phyloP scores from a whole-genome alignment of 2,329 filamentous ascomycete species.

The Penicillium sp. region DNA sequence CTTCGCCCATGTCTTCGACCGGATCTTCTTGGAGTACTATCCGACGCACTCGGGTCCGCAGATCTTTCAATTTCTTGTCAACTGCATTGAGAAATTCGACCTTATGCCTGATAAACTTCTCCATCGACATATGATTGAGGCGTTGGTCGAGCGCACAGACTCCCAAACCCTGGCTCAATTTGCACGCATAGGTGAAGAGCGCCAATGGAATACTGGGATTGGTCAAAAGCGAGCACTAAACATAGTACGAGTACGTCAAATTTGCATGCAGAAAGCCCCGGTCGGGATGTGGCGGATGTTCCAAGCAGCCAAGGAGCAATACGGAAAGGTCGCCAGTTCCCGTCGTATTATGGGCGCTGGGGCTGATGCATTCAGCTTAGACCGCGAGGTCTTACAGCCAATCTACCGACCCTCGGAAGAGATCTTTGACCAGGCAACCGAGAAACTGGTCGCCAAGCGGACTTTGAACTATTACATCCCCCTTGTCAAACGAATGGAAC shows the following conservation, averaged over 20 bases:
- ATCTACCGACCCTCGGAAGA: slow-evolving; percentile 15
- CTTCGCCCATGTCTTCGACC: slow-evolving; percentile 35
- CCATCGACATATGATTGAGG: slow-evolving; percentile 38
- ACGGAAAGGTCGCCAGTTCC: slow-evolving; percentile 29
- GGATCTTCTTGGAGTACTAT: slow-evolving; percentile 41
- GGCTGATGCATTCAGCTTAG: slow-evolving; percentile 9
- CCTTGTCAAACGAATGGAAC: slow-evolving; percentile 35
- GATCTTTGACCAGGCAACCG: slow-evolving; percentile 27
- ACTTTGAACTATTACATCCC: slow-evolving; percentile 31
- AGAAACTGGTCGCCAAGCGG: slow-evolving; percentile 25
- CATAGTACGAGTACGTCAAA: slow-evolving; percentile 31
- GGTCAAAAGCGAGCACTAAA: slow-evolving; percentile 28
- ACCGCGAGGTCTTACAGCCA: slow-evolving; percentile 11
- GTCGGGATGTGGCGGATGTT: slow-evolving; percentile 40
- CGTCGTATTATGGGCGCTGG: slow-evolving; percentile 33
- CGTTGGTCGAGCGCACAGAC: slow-evolving; percentile 37
- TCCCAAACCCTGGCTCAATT: slow-evolving; percentile 30
- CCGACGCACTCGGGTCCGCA: slow-evolving; percentile 30
- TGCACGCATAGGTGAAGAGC: slow-evolving; percentile 26
- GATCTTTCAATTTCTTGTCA: slow-evolving; percentile 35
- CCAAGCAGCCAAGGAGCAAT: slow-evolving; percentile 33
- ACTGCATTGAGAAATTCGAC: slow-evolving; percentile 32
- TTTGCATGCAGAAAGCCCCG: slow-evolving; percentile 32
- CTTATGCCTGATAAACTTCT: slow-evolving; percentile 37
- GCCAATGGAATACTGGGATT: slow-evolving; percentile 31